Base-by-base conservation (phyloP, 805 yeast genomes). In the Diddensiella santjacobensis region DNA sequence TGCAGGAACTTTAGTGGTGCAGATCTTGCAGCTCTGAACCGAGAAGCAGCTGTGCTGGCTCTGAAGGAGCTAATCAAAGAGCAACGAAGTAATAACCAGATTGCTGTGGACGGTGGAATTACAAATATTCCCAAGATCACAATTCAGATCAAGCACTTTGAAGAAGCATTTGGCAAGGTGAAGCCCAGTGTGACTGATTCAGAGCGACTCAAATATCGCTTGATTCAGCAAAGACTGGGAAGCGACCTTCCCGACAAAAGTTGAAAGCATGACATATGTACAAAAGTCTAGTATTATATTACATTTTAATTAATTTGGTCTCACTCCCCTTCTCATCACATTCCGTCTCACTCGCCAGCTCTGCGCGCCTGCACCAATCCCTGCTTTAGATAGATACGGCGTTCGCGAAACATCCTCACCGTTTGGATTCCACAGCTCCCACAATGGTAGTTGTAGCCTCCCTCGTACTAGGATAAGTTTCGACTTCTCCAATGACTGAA, bases 1-100 rank as follows among this genome's bases (percentile, higher is more conserved):
- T 85, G 96, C 68, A 74, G 87, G 52, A 91, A 88, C 68, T 93
- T 87, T 63, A 85, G 95, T 2, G 99, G 99, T 63, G 99, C 99
- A 0, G 99, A 93, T 72, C 73, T 93, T 48, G 88, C 95, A 1
- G 88, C 96, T 2, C 69, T 93, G 49, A 91, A 87, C 1, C 76
- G 96, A 59, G 98, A 93, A 62, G 95, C 98, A 64, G 85, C 88
- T 64, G 71, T 51, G 58, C 71, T 50, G 67, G 75, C 66, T n/a
- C 79, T 80, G 41, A 79, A 75, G 44, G 59, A 71, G 48, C 62
- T 71, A n/a, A 72, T 72, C 38, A 65, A 66, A 42, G 69, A 67
- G 47, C 65, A 62, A 47, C 72, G 66, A 42, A 71, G 71, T 65
- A 57, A 71, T 26, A 8, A 8, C 8, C 31, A 8, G 8, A n/a